Conservation (phyloP, 208 protist species). For the Leishmania major region DNA sequence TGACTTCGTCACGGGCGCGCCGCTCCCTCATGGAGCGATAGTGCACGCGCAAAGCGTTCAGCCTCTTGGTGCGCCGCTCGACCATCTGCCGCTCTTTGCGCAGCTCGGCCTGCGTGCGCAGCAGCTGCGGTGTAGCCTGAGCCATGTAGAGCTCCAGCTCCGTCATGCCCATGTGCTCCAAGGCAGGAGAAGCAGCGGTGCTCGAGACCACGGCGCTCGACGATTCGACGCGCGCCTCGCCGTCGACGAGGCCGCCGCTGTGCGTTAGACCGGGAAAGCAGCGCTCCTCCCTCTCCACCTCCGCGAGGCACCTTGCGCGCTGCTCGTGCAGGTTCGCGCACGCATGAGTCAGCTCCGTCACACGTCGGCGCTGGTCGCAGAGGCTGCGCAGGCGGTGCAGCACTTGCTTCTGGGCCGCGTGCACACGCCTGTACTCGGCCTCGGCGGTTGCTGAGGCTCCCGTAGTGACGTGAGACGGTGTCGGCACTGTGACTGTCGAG, state of each 20-base stretch:
- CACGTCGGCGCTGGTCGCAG: slow-evolving; percentile 36
- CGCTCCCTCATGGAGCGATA: slow-evolving; percentile 45
- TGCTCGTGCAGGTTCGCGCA: slow-evolving; percentile 72
- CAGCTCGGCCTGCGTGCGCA: slow-evolving; percentile 50
- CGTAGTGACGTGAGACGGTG: not conserved
- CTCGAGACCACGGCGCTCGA: not conserved
- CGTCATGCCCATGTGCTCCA: slow-evolving; percentile 64
- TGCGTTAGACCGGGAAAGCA: slow-evolving; percentile 43
- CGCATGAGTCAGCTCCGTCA: slow-evolving; percentile 49
- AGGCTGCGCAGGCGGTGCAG: slow-evolving; percentile 52
- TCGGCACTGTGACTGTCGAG: not conserved
- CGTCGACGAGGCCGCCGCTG: slow-evolving; percentile 9
- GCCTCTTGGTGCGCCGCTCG: slow-evolving; percentile 44
- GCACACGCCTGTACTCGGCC: slow-evolving; percentile 27
- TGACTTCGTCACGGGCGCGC: slow-evolving; percentile 16
- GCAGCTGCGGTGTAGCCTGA: slow-evolving; percentile 50
- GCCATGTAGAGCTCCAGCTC: slow-evolving; percentile 80
- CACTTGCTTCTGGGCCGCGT: slow-evolving; percentile 52
- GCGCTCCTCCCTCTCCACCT: slow-evolving; percentile 54
- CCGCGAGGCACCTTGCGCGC: slow-evolving; percentile 38
- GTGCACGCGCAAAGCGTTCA: slow-evolving; percentile 41
- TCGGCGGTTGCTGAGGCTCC: slow-evolving; percentile 14
- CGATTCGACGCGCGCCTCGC: not conserved
- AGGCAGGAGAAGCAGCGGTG: slow-evolving; percentile 15
- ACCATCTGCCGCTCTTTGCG: slow-evolving; percentile 48